These are phyloP conservation scores for Osmanthus fragrans DNA, from an alignment of 257 asterid species.

Conservation along the genomic window DNA sequence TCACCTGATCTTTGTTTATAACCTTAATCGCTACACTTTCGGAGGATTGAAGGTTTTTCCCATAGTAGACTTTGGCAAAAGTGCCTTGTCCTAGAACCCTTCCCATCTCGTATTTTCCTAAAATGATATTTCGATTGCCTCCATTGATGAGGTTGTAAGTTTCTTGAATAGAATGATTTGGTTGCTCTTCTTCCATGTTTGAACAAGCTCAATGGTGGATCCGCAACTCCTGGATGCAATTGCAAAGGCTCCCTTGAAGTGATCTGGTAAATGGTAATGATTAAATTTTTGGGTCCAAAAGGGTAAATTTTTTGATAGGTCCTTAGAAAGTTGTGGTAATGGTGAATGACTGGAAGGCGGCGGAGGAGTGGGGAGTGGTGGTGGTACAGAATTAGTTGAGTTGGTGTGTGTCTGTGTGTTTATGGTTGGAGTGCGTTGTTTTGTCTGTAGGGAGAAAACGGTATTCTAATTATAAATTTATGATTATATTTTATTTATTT, in stretches of 20 bases:
- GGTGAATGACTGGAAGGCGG: not conserved
- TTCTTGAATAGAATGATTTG: constrained; percentile 12
- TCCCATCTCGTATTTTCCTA: constrained; percentile 83
- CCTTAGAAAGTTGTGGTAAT: not conserved
- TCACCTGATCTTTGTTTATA: constrained; percentile 61
- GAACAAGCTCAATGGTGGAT: not conserved
- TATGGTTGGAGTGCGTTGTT: constrained; percentile 26
- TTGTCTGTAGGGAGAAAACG: constrained; percentile 8
- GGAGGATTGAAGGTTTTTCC: constrained; percentile 48
- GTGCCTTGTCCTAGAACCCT: constrained; percentile 73
- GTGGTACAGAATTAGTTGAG: not conserved
- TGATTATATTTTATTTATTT: too few species aligned
- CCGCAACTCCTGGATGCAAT: not conserved
- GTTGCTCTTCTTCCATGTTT: constrained; percentile 11
- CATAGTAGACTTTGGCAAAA: constrained; percentile 76
- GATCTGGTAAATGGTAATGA: not conserved
- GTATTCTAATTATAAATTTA: not conserved
- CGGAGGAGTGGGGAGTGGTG: not conserved
- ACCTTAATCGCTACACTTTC: constrained; percentile 81
- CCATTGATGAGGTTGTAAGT: constrained; percentile 18
- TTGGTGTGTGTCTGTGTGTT: constrained; percentile 6
- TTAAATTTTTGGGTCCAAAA: not conserved
- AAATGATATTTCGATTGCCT: constrained; percentile 36
- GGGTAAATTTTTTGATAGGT: not conserved
- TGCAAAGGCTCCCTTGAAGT: not conserved